A percentile compares a stretch with the other conserved stretches of the same genome.
These are phyloP conservation scores for Monosporascus ibericus DNA, from an alignment of 2,329 filamentous ascomycete genomes.

Conservation along the genomic window DNA sequence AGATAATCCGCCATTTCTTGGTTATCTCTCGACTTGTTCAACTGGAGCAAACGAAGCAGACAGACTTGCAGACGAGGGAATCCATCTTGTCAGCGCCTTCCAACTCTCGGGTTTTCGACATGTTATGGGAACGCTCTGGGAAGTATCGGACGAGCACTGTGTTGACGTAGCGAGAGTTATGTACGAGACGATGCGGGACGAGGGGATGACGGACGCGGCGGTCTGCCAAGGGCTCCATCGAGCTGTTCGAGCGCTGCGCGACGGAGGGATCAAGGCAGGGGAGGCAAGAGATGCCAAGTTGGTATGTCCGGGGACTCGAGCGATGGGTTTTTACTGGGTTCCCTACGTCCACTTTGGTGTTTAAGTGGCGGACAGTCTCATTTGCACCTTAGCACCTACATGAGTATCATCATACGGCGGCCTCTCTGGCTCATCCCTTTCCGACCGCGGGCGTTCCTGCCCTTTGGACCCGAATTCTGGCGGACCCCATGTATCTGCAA, in stretches of 20 bases:
- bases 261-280: neutral
- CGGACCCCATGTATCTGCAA: too few species aligned
- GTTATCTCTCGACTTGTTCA: constrained; percentile 32
- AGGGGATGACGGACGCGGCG: constrained; percentile 3
- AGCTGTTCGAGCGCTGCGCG: constrained; percentile 1
- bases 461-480: too few species aligned
- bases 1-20: constrained; percentile 22
- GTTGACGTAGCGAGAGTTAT: constrained; percentile 1
- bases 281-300: too few species aligned
- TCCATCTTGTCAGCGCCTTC: constrained; percentile 32
- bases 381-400: too few species aligned
- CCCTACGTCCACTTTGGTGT: too few species aligned
- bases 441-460: too few species aligned
- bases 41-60: constrained; percentile 20
- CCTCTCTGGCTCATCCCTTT: too few species aligned
- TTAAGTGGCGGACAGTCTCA: too few species aligned
- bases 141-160: neutral
- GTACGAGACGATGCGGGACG: constrained; percentile 3
- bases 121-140: neutral
- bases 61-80: constrained; percentile 27
- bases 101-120: constrained; percentile 18
- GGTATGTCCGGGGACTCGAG: too few species aligned
- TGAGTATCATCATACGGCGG: too few species aligned
- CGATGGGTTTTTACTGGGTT: too few species aligned
- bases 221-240: constrained; percentile 5